Percentiles rank a stretch among this genome's conserved stretches.
Conservation (phyloP, 176 grass and related monocot genomes). For the Musa troglodytarum region DNA sequence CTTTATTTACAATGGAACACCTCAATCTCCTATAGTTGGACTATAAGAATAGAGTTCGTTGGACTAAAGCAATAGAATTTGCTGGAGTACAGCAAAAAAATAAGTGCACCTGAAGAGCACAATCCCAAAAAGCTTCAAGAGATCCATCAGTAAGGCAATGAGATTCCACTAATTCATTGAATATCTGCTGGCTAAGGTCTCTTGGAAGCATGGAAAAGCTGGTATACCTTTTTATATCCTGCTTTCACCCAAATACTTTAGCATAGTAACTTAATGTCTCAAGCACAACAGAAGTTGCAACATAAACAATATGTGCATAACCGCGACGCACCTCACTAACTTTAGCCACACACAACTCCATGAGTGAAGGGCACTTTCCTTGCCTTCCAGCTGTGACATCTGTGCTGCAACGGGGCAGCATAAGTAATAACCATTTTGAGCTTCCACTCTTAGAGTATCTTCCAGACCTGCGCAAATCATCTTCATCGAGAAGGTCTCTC, state of each 20-base stretch:
- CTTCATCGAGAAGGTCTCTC: constrained; percentile 45
- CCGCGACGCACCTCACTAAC: constrained; percentile 42
- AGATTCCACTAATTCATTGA: constrained; percentile 65
- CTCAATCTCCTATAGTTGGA: no score
- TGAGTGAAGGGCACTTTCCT: constrained; percentile 47
- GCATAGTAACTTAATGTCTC: not conserved
- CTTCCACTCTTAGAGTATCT: constrained; percentile 86
- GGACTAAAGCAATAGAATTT: not conserved
- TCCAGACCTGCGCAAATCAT: constrained; percentile 23
- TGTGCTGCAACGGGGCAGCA: constrained; percentile 43
- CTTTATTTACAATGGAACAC: no score
- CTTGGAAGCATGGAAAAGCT: constrained; percentile 76
- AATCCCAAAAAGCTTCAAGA: constrained; percentile 66
- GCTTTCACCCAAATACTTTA: constrained; percentile 27
- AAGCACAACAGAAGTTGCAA: not conserved
- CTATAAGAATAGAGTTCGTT: no score
- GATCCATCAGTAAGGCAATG: constrained; percentile 46
- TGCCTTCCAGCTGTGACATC: constrained; percentile 25
- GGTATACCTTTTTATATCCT: constrained; percentile 74
- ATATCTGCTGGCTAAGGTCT: constrained; percentile 97
- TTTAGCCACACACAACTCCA: constrained; percentile 85
- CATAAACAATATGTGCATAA: constrained; percentile 5
- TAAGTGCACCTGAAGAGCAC: constrained; percentile 71
- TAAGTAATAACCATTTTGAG: constrained; percentile 75
- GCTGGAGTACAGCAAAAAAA: not conserved